Conservation (phyloP, 1,284 basidiomycete genomes). For the Jaminaea rosea region DNA sequence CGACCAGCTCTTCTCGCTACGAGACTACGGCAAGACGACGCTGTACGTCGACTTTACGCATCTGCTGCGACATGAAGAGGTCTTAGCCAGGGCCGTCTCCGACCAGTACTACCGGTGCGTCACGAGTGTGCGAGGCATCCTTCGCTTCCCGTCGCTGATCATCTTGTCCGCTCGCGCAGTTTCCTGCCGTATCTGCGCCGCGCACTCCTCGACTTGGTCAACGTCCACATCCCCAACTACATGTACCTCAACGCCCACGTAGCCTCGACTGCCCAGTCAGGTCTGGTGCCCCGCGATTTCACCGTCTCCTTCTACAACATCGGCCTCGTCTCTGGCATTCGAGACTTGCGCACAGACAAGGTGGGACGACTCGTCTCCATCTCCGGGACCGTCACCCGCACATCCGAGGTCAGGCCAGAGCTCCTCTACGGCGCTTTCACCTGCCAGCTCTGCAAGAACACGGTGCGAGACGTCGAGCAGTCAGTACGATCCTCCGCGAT, state of each 20-base stretch:
- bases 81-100: conserved; percentile 82
- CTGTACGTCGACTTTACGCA: conserved; percentile 94
- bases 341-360: conserved; percentile 60
- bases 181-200: conserved; percentile 89
- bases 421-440: conserved; percentile 85
- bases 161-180: conserved; percentile 15
- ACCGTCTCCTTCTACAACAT: conserved; percentile 90
- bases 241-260: conserved; percentile 69
- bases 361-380: conserved; percentile 40
- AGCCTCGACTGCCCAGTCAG: conserved; percentile 57
- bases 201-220: conserved; percentile 78
- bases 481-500: no score
- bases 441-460: conserved; percentile 76
- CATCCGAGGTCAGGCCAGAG: conserved; percentile 93
- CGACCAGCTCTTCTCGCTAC: conserved; percentile 84
- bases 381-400: conserved; percentile 66
- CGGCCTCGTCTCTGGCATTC: conserved; percentile 86
- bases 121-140: background rate
- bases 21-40: conserved; percentile 82
- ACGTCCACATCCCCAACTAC: conserved; percentile 80
- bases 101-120: conserved; percentile 78
- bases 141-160: background rate
- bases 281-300: conserved; percentile 84
- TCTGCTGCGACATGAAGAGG: conserved; percentile 77
- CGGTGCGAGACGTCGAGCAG: conserved; percentile 91